Evolutionary conservation across 306 rosid genomes (phyloP).

Genomic region (Comarum palustre): DNA sequence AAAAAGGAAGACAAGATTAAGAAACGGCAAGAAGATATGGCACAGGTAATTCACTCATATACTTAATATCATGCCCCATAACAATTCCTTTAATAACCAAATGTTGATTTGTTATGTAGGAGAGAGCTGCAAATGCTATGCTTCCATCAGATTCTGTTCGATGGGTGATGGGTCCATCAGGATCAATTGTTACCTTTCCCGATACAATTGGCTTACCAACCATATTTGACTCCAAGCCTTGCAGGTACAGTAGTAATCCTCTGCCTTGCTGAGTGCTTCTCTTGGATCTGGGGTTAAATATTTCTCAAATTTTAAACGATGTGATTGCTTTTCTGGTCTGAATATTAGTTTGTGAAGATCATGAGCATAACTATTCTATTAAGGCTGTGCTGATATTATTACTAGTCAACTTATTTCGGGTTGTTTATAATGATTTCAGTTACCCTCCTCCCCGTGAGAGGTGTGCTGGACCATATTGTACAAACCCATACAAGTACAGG

Average conservation of each 20-base stretch:
- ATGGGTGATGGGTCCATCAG: conserved; percentile 49
- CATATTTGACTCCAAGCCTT: conserved; percentile 40
- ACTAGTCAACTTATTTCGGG: background rate
- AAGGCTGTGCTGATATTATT: background rate
- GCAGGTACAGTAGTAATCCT: conserved; percentile 30
- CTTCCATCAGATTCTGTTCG: conserved; percentile 43
- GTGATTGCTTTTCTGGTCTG: background rate
- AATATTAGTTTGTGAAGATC: background rate
- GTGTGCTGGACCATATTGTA: conserved; percentile 55
- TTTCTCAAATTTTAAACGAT: background rate
- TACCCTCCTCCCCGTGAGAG: conserved; percentile 58
- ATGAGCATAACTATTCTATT: background rate
- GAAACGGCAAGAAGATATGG: conserved; percentile 40
- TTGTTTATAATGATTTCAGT: conserved; percentile 34
- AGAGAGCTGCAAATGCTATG: conserved; percentile 39
- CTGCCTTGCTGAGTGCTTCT: background rate
- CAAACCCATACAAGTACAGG: conserved; percentile 51
- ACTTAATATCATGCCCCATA: background rate
- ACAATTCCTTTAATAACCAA: background rate
- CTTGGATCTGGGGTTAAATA: background rate
- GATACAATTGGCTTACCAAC: conserved; percentile 51
- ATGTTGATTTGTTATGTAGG: conserved; percentile 34
- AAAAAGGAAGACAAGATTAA: conserved; percentile 52
- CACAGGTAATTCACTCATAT: conserved; percentile 30
- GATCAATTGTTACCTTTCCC: conserved; percentile 50